These are phyloP conservation scores for Pestalotiopsis sp. DNA, from an alignment of 2,329 filamentous ascomycete species.

Conservation along the genomic window DNA sequence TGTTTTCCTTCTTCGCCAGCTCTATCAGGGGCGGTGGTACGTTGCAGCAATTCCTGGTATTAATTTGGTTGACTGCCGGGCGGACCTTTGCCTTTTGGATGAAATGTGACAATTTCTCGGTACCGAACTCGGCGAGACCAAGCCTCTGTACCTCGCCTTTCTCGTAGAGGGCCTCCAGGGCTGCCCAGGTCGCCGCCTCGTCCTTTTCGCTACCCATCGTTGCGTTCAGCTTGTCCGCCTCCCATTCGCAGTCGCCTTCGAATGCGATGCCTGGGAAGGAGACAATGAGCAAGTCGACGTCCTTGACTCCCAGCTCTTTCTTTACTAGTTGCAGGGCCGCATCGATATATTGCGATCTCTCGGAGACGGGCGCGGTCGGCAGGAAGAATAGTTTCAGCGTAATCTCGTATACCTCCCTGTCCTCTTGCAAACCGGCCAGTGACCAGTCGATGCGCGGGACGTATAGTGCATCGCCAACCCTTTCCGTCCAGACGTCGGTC, in stretches of 20 bases:
- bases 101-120: conserved; percentile 77
- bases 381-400: conserved; percentile 96
- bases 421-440: conserved; percentile 73
- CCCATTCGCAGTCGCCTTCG: conserved; percentile 86
- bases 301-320: conserved; percentile 74
- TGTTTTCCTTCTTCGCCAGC: conserved; percentile 79
- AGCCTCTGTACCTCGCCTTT: conserved; percentile 73
- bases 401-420: conserved; percentile 85
- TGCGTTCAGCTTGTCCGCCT: conserved; percentile 64
- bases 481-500: conserved; percentile 67
- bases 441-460: conserved; percentile 78
- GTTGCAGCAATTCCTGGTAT: conserved; percentile 92
- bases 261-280: conserved; percentile 94
- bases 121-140: conserved; percentile 90
- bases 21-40: conserved; percentile 85
- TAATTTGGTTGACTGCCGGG: conserved; percentile 92
- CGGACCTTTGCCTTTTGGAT: conserved; percentile 69
- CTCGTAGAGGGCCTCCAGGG: conserved; percentile 72
- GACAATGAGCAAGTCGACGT: conserved; percentile 85
- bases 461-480: conserved; percentile 63
- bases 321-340: conserved; percentile 81
- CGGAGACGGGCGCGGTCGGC: conserved; percentile 64
- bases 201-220: conserved; percentile 67
- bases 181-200: conserved; percentile 68
- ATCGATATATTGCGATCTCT: conserved; percentile 69